A percentile compares a stretch with the other conserved stretches of the same genome.
Evolutionary conservation across 306 rosid genomes (phyloP).

Genomic region (Aeschynomene evenia): DNA sequence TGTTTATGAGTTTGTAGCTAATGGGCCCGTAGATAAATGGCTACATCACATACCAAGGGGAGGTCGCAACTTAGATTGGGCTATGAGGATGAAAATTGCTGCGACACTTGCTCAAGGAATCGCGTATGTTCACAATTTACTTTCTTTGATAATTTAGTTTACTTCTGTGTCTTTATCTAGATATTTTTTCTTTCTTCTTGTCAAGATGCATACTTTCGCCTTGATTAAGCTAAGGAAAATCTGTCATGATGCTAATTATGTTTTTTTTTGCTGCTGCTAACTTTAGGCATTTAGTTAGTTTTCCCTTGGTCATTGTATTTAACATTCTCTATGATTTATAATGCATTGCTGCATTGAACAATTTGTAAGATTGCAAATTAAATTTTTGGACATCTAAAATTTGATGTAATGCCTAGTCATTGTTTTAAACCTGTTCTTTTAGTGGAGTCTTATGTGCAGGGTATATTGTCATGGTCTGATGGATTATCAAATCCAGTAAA

Average conservation of each 20-base stretch:
- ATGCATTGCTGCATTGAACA: neutral
- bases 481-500: too few relatives aligned
- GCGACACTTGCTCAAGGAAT: slow-evolving; percentile 96
- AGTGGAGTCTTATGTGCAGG: too few relatives aligned
- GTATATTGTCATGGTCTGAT: too few relatives aligned
- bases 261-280: neutral
- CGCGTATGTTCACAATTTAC: slow-evolving; percentile 65
- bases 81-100: slow-evolving; percentile 90
- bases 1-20: slow-evolving; percentile 86
- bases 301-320: neutral
- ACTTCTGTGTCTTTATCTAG: slow-evolving; percentile 1
- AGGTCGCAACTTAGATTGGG: slow-evolving; percentile 94
- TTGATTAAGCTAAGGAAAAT: neutral
- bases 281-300: neutral
- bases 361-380: slow-evolving; percentile 6
- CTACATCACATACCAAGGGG: slow-evolving; percentile 95
- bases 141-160: neutral
- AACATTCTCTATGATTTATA: neutral
- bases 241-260: neutral
- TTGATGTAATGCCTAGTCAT: too few relatives aligned
- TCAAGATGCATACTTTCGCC: slow-evolving; percentile 3
- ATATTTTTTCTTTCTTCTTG: neutral
- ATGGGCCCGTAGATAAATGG: slow-evolving; percentile 96
- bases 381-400: too few relatives aligned
- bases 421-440: too few relatives aligned